Base-by-base conservation (phyloP, 306 rosid species). In the Ormosia semicastrata region DNA sequence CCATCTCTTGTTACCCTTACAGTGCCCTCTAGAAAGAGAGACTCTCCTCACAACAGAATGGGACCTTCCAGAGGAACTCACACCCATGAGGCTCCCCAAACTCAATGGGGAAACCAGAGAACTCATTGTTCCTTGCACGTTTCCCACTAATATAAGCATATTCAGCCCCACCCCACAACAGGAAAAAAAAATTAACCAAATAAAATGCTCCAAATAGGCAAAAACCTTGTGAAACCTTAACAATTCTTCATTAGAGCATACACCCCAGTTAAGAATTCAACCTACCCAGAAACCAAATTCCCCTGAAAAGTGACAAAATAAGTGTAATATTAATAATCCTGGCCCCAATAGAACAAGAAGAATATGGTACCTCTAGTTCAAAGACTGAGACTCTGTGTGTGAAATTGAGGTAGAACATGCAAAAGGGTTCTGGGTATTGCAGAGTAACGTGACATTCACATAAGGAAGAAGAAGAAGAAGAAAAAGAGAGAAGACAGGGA, bases 51-150 rank as follows among this genome's bases (percentile, higher is more conserved):
- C 85, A 62, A 79, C 50, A 36, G 92, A 87, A 69, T 83, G 91
- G 11, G 91, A 83, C 91, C 85, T 89, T 34, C 92, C 92, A 2
- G 88, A 79, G 9, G 95, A 85, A 53, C 93, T 91, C 71, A 67
- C 85, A 67, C 91, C 79, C 71, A 73, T 87, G 36, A 89, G 72
- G 76, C 93, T 86, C 71, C 92, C 93, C 72, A 91, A 86, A 81
- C 89, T 93, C 66, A 90, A 89, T 5, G 93, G 89, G 88, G 96
- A 90, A 86, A 89, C 89, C 73, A 92, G 81, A 82, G 93, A 95
- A 69, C 90, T 83, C 93, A 90, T 89, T 79, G 98, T 86, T 85
- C 94, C 97, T 85, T 95, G 97, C 84, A 88, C 83, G 71, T 85
- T 90, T 32, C 92, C 97, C 40, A 80, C 91, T 75, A 91, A 72